Base-by-base conservation (phyloP, 768 basidiomycete species). In the Mycena polygramma region DNA sequence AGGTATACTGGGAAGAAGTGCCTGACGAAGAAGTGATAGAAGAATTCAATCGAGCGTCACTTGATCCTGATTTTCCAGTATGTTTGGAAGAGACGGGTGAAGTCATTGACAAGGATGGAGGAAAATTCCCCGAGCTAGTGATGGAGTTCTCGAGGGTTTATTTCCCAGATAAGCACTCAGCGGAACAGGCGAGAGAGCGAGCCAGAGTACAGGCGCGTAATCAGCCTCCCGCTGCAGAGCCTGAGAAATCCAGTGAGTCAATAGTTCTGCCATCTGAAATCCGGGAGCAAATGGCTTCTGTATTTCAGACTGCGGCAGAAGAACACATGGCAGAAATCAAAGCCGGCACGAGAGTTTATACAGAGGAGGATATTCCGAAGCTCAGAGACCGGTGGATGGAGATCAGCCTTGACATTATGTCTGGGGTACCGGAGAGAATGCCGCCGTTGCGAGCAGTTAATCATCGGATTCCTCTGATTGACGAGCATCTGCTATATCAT, bases 311-410 rank as follows among this genome's bases (percentile, higher is more conserved):
- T 2, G 30, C 30, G 2, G 30, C 30, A 6, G 30, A 30, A 30
- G 30, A 30, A 30, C 30, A 30, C 6, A 30, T 30, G 30, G 30
- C 30, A 30, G 30, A 30, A 6, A 30, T 30, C 6, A 30, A 30
- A 30, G 2, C 30, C 6, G 30, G 30, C 30, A 3, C 30, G 3
- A 30, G 30, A 6, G 30, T 30, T 2, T 30, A 30, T 6, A 30
- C 30, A 30, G 30, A 45, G 7, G 57, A 30, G 1, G 57, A 58
- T 45, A 58, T 58, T 43, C 57, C 57, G 0, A 8, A 17, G 26
- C 22, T 58, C 19, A 7, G 57, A 8, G 57, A 58, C 7, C 57
- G 41, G n/a, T 58, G 57, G 57, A 58, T 58, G 57, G 57, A 41
- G 17, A 45, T 58, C 19, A 58, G 57, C 13, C 10, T 7, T 0